Conservation (phyloP, 1,284 basidiomycete species). For the Tilletia caries region DNA sequence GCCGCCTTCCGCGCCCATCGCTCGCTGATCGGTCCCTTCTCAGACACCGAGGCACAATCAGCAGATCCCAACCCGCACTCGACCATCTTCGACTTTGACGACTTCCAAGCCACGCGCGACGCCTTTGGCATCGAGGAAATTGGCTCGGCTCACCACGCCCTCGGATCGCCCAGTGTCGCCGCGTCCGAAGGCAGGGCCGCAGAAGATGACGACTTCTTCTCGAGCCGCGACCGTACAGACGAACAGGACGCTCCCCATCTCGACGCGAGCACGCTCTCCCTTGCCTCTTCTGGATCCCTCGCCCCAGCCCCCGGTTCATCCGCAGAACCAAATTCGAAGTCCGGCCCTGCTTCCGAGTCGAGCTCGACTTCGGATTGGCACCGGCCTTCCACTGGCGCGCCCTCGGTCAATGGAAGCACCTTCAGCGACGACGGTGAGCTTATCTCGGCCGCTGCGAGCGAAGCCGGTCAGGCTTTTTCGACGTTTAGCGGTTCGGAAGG, state of each 20-base stretch:
- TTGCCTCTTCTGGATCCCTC: background rate
- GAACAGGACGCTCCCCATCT: background rate
- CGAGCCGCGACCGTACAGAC: background rate
- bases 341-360: no score
- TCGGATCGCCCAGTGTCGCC: slow-evolving; percentile 8
- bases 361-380: background rate
- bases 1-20: slow-evolving; percentile 8
- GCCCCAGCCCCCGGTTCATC: no score
- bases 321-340: no score
- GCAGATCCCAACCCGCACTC: background rate
- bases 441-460: background rate
- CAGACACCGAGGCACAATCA: background rate
- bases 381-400: no score
- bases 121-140: background rate
- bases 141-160: background rate
- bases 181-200: background rate
- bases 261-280: background rate
- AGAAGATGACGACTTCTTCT: slow-evolving; percentile 1
- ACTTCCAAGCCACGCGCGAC: background rate
- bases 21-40: background rate
- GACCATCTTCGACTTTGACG: slow-evolving; percentile 9
- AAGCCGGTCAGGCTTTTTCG: background rate
- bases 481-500: background rate
- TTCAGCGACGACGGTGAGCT: background rate
- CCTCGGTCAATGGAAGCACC: background rate